These are phyloP conservation scores for Rhizopus delemar DNA, from an alignment of 371 early-diverging fungal genomes.

Conservation along the genomic window DNA sequence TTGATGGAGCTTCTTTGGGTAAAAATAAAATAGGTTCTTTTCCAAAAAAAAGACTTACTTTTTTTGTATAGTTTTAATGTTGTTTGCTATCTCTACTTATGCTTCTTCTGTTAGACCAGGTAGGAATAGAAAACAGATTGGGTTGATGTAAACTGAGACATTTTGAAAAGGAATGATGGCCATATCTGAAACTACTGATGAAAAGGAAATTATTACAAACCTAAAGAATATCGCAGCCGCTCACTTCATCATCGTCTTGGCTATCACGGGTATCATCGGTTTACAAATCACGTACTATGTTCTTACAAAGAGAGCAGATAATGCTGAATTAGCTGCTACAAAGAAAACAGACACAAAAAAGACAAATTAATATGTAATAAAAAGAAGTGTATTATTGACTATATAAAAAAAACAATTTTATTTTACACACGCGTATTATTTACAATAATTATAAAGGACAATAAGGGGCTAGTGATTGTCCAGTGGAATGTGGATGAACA, in stretches of 20 bases:
- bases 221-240: slow-evolving; percentile 53
- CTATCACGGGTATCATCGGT: slow-evolving; percentile 53
- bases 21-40: slow-evolving; percentile 10
- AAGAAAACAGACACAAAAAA: slow-evolving; percentile 15
- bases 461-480: slow-evolving; percentile 14
- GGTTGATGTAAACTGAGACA: neutral
- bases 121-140: slow-evolving; percentile 17
- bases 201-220: slow-evolving; percentile 22
- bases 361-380: slow-evolving; percentile 15
- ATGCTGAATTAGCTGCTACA: slow-evolving; percentile 19
- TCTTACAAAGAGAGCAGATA: slow-evolving; percentile 38
- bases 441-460: neutral
- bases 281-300: slow-evolving; percentile 48
- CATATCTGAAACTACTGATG: slow-evolving; percentile 25
- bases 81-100: slow-evolving; percentile 49
- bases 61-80: slow-evolving; percentile 34
- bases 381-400: neutral
- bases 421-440: neutral
- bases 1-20: slow-evolving; percentile 56
- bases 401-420: neutral
- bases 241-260: slow-evolving; percentile 50
- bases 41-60: neutral
- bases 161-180: slow-evolving; percentile 20
- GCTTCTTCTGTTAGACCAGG: slow-evolving; percentile 51
- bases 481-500: slow-evolving; percentile 23